A percentile compares a stretch with the other conserved stretches of the same genome.
These are phyloP conservation scores for Gonium pectorale DNA, from an alignment of 139 green algal genomes.

Conservation along the genomic window DNA sequence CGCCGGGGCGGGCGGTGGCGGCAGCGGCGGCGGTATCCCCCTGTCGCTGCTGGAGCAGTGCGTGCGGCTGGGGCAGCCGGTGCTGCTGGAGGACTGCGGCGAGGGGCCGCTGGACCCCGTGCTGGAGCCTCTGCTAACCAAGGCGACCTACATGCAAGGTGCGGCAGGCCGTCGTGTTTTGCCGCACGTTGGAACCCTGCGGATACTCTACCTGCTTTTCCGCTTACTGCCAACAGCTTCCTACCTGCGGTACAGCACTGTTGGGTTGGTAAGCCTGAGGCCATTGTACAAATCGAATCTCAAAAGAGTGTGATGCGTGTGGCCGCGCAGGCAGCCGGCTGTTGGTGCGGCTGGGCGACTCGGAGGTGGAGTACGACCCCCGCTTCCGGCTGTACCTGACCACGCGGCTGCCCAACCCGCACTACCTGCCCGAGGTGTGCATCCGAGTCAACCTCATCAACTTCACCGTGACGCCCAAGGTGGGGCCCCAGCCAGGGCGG, in stretches of 20 bases:
- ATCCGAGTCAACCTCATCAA: conserved; percentile 84
- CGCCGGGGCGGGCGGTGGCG: neutral
- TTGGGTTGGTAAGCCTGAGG: too few relatives aligned
- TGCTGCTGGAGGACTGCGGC: conserved; percentile 82
- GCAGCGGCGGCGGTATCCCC: conserved; percentile 37
- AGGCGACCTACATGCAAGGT: conserved; percentile 72
- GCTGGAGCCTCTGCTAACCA: conserved; percentile 82
- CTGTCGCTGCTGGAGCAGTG: conserved; percentile 77
- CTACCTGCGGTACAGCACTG: too few relatives aligned
- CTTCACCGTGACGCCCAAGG: conserved; percentile 80
- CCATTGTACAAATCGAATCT: too few relatives aligned
- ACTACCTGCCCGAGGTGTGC: conserved; percentile 89
- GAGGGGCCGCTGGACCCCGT: conserved; percentile 76
- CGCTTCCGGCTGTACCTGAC: conserved; percentile 85
- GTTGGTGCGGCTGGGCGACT: conserved; percentile 82
- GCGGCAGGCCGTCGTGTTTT: neutral
- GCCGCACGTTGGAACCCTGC: too few relatives aligned
- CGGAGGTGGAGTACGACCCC: conserved; percentile 85
- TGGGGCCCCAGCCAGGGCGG: conserved; percentile 9
- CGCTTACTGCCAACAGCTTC: too few relatives aligned
- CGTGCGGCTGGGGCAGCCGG: conserved; percentile 74
- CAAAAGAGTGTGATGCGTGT: too few relatives aligned
- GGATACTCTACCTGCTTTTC: too few relatives aligned
- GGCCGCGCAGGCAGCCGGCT: conserved; percentile 53
- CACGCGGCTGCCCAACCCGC: conserved; percentile 79